Evolutionary conservation across 768 basidiomycete genomes (phyloP), one percentile per base, ranked within the genome.

Genomic region (Mrakia blollopis): DNA sequence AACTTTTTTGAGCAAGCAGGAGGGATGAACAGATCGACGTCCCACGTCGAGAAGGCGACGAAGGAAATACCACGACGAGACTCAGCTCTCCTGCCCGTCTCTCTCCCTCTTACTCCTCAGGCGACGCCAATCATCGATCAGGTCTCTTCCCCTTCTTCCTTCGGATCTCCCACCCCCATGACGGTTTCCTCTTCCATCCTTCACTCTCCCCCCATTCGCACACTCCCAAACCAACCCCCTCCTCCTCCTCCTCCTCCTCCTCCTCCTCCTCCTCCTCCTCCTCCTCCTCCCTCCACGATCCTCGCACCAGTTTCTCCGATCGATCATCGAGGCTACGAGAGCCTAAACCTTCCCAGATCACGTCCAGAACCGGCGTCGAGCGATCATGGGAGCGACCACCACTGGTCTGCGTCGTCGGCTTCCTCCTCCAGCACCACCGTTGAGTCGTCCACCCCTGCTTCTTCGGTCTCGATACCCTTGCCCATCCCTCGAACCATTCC

Each of bases 211-310:
- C 62, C 30, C 30, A 16, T 32, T 37, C 62, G 16, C 3, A 21
- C 30, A 7, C 62, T 63, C 13, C 62, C 62, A 21, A 32, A 32
- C 8, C 28, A 63, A 37, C 37, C 62, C 16, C 62, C 62, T 32
- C 62, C 62, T 63, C 62, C 28, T 14, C 62, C 62, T 32, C 62
- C 62, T 21, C 28, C 62, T n/a, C n/a, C n/a, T n/a, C n/a, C n/a
- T n/a, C n/a, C n/a, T n/a, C n/a, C n/a, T n/a, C n/a, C n/a, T n/a
- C 37, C 62, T 14, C 62, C 62, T 32, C 62, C 62, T 63, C 62
- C 28, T 14, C 62, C 62, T 32, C 62, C 62, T 21, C 28, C 62
- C 21, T 21, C 62, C 21, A 7, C 62, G 14, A n/a, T 63, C 62
- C 10, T 37, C 21, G n/a, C 62, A 21, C 14, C 16, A 5, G n/a